These are phyloP conservation scores for Globisporangium acanthophoron DNA, from an alignment of 352 stramenopile species.

Conservation along the genomic window DNA sequence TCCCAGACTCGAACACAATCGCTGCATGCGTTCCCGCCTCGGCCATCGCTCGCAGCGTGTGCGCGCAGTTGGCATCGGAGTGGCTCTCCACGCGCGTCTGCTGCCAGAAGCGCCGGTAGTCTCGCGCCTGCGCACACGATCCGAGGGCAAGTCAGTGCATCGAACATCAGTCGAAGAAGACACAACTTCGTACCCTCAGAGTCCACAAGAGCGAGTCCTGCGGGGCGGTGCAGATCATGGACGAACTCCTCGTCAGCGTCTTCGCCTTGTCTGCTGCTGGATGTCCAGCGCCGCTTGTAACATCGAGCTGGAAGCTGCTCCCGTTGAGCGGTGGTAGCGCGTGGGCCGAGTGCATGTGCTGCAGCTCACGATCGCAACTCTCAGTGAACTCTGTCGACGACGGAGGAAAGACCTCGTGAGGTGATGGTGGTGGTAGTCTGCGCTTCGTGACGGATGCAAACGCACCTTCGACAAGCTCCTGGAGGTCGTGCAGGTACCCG, in stretches of 20 bases:
- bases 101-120: slow-evolving; percentile 41
- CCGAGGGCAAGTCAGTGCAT: neutral
- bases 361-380: slow-evolving; percentile 5
- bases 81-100: slow-evolving; percentile 25
- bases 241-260: slow-evolving; percentile 9
- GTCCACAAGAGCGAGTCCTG: slow-evolving; percentile 15
- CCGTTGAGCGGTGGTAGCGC: neutral
- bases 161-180: neutral
- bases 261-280: slow-evolving; percentile 9
- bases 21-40: slow-evolving; percentile 13
- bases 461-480: slow-evolving; percentile 38
- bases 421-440: neutral
- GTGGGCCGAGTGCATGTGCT: slow-evolving; percentile 1
- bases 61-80: slow-evolving; percentile 22
- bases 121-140: slow-evolving; percentile 21
- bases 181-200: slow-evolving; percentile 1
- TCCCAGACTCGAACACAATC: slow-evolving; percentile 15
- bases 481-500: slow-evolving; percentile 47
- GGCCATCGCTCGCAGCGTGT: slow-evolving; percentile 30
- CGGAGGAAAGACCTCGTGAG: neutral
- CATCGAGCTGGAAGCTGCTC: neutral
- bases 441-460: neutral
- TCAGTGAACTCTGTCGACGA: slow-evolving; percentile 5
- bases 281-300: neutral
- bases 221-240: slow-evolving; percentile 1